Base-by-base conservation (phyloP, 257 asterid genomes). In the Solanum piurae region DNA sequence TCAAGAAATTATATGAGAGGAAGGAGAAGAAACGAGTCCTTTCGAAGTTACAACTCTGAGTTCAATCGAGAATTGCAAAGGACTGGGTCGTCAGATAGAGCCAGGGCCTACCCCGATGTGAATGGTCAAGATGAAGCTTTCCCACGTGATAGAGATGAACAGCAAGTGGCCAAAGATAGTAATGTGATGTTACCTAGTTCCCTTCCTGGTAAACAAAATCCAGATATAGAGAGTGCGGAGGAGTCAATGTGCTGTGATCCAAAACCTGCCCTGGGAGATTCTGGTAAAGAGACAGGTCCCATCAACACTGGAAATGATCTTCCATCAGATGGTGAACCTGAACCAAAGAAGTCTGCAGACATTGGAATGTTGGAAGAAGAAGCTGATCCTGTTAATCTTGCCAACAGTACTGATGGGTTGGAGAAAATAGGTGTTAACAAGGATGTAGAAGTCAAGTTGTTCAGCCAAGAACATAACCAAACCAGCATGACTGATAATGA, bases 21-120 rank as follows among this genome's bases (percentile, higher is more conserved):
- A 89, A 92, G 98, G 92, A 95, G 93, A 92, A 92, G 95, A 93
- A 86, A 71, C 7, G 98, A 91, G 64, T 89, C 96, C 40, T 93
- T 90, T 12, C 94, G 91, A 86, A 90, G 76, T 92, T 88, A 91
- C 86, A 94, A 92, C 76, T 87, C 93, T 44, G 98, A 94, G 58
- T 88, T 72, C 89, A 93, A 87, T 74, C 92, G 79, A 85, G 99
- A 92, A 83, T 86, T 88, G 85, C 95, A 92, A 86, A 93, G 93
- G 90, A 92, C 93, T 86, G 95, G 91, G 89, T 90, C 94, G 91
- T 89, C 88, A 49, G 98, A 91, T 74, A 93, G 88, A 90, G 88
- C 91, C 82, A 93, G 92, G 92, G 86, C 89, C 86, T 88, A 93
- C 75, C 89, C 87, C 5, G 90, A 88, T 60, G 83, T 86, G 83